Evolutionary conservation across 768 basidiomycete genomes (phyloP), one percentile per base, ranked within the genome.

Genomic region (Imleria badia): DNA sequence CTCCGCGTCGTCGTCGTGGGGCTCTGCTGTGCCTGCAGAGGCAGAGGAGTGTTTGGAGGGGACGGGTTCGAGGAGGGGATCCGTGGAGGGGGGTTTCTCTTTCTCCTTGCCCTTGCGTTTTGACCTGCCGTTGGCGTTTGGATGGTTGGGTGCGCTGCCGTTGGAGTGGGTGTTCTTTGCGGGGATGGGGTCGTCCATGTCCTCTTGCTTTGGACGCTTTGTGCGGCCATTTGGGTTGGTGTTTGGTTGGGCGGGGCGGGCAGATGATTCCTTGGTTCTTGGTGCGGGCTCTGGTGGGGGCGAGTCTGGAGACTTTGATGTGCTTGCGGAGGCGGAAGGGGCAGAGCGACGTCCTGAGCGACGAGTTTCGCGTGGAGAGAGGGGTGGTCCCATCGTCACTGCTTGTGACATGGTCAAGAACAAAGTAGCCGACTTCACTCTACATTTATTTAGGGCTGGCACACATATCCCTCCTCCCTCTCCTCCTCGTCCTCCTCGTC

Each of bases 231-330:
- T 76, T 64, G 66, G 68, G 60, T 65, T 74, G 54, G 74, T 73
- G 58, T 75, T 72, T 34, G 65, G 59, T 33, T 69, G 71, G 34
- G 75, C 67, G 34, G 77, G 73, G 52, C 81, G 69, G 40, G 60
- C 41, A 72, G 62, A 73, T 73, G 53, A 62, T 64, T 69, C 65
- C 68, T 64, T 77, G 73, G 68, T 77, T 80, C 66, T 75, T 68
- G 68, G 75, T 35, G 70, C 61, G 44, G 71, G 66, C 55, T 80
- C 70, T 75, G 85, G 71, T 73, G 74, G 65, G 71, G 82, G 78
- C 17, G 87, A 87, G 71, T 87, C 85, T 61, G 89, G 85, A 22
- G 87, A 89, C 72, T 88, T 87, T 48, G 85, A 86, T 56, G 80
- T 77, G 71, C 83, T 83, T 30, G 83, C 78, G 19, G 86, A 87